These are phyloP conservation scores for Anthracocystis walkeri DNA, from an alignment of 1,284 basidiomycete species.

Conservation along the genomic window DNA sequence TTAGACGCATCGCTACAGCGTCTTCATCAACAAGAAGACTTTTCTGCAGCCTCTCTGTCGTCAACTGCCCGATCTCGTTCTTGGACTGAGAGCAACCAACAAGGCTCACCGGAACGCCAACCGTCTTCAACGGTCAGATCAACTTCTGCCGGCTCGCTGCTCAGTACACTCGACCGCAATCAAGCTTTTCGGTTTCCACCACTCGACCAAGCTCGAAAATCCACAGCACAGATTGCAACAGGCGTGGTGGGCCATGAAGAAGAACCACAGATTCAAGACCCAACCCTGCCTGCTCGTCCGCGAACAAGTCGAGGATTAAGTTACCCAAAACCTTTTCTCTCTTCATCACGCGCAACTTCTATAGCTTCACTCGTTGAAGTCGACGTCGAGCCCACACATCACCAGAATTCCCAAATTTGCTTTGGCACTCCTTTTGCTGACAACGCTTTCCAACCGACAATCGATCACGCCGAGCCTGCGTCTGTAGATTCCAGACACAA, in stretches of 20 bases:
- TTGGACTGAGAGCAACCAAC: constrained; percentile 8
- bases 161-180: not conserved
- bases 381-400: not conserved
- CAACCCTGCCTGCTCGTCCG: constrained; percentile 11
- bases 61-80: constrained; percentile 9
- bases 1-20: constrained; percentile 33
- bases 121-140: not conserved
- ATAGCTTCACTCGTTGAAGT: constrained; percentile 24
- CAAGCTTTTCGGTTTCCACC: constrained; percentile 16
- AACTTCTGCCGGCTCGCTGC: not conserved
- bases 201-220: not conserved
- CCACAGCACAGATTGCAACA: not conserved
- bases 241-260: not conserved
- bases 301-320: constrained; percentile 29
- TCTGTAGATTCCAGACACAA: not conserved
- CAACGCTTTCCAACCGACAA: not conserved
- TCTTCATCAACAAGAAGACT: constrained; percentile 27
- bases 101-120: not conserved
- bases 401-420: not conserved
- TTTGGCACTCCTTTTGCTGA: constrained; percentile 31
- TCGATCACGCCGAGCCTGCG: not conserved
- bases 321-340: constrained; percentile 25
- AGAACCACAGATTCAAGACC: not conserved
- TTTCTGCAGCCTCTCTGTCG: constrained; percentile 13
- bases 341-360: constrained; percentile 19